Conservation (phyloP, 2,329 filamentous ascomycete genomes). For the Bipolaris sorokiniana region DNA sequence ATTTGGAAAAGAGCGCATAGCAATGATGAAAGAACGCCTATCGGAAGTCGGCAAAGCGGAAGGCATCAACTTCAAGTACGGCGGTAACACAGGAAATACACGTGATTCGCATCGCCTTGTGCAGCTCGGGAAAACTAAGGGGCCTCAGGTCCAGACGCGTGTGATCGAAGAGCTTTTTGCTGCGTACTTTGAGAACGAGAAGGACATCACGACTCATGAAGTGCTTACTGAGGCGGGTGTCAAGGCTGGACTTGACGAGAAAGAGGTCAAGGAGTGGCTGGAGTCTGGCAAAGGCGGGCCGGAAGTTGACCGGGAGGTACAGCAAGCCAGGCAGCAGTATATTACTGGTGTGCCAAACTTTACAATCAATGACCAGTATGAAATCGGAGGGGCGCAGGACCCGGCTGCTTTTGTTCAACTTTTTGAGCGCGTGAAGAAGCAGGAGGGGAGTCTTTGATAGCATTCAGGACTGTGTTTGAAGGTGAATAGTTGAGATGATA, state of each 20-base stretch:
- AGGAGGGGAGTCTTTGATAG: slow-evolving; percentile 34
- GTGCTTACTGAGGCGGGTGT: slow-evolving; percentile 51
- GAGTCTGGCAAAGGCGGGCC: slow-evolving; percentile 52
- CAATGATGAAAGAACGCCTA: slow-evolving; percentile 65
- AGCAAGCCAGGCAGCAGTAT: slow-evolving; percentile 53
- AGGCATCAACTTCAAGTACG: slow-evolving; percentile 75
- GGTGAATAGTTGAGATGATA: background rate
- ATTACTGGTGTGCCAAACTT: slow-evolving; percentile 78
- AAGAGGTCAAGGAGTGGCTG: slow-evolving; percentile 54
- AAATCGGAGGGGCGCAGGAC: slow-evolving; percentile 75
- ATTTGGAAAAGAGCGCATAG: slow-evolving; percentile 67
- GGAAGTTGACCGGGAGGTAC: slow-evolving; percentile 56
- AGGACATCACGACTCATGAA: slow-evolving; percentile 54
- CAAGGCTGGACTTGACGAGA: slow-evolving; percentile 52
- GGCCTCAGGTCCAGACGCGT: slow-evolving; percentile 55
- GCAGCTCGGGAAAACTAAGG: slow-evolving; percentile 68
- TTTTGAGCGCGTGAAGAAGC: slow-evolving; percentile 66
- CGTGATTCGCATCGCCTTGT: slow-evolving; percentile 76
- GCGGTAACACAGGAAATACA: slow-evolving; percentile 75
- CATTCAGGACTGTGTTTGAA: background rate
- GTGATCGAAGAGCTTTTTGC: slow-evolving; percentile 50
- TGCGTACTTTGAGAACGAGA: slow-evolving; percentile 56
- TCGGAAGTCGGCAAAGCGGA: slow-evolving; percentile 64
- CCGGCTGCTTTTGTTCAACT: slow-evolving; percentile 68
- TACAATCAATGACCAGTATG: slow-evolving; percentile 70